phyloP scores from a whole-genome alignment of 2,329 filamentous ascomycete genomes.

The Hyphodiscus sp. region DNA sequence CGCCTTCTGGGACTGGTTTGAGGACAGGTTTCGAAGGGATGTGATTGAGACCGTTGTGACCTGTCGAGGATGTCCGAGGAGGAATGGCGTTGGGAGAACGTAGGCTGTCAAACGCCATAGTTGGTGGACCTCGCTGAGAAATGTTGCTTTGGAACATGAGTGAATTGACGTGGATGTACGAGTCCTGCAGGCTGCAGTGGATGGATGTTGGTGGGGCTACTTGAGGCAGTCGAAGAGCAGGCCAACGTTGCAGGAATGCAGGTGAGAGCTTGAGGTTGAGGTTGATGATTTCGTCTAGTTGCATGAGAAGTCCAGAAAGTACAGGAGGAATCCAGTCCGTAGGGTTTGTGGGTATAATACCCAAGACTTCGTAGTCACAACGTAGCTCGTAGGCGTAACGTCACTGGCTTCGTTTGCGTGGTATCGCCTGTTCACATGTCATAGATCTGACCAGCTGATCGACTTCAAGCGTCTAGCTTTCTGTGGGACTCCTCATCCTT shows the following conservation, averaged over 20 bases:
- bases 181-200: background rate
- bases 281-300: background rate
- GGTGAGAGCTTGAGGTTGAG: background rate
- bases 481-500: background rate
- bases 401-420: constrained; percentile 1
- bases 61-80: constrained; percentile 64
- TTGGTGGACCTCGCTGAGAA: constrained; percentile 3
- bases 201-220: background rate
- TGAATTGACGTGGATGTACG: background rate
- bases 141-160: background rate
- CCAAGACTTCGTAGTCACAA: background rate
- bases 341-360: background rate
- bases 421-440: constrained; percentile 2
- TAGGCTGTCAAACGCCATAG: constrained; percentile 20
- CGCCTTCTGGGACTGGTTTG: constrained; percentile 51
- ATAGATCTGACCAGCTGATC: background rate
- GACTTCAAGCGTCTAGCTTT: background rate
- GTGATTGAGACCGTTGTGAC: constrained; percentile 33
- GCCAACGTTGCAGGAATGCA: background rate
- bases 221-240: no score
- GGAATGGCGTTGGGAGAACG: constrained; percentile 63
- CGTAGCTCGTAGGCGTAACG: background rate
- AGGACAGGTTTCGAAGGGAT: constrained; percentile 34
- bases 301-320: no score
- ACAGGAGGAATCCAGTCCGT: no score